Conservation (phyloP, 129 eudicot species). For the Ambrosia trifida region DNA sequence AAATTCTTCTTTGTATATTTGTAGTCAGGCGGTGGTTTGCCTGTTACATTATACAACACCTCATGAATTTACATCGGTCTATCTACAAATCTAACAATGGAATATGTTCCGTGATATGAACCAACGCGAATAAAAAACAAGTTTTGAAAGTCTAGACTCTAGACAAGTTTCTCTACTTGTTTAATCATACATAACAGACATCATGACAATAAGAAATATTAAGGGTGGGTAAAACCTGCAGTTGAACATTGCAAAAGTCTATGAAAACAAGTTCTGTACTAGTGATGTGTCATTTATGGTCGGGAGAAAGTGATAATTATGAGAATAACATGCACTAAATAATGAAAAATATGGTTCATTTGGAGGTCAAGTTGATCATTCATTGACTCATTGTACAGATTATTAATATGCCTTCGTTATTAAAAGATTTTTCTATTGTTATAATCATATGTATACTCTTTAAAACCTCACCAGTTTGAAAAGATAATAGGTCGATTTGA, state of each 20-base stretch:
- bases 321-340: not conserved
- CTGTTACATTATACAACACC: constrained; percentile 40
- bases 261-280: not conserved
- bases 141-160: not conserved
- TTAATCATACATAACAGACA: not conserved
- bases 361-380: too few relatives aligned
- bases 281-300: constrained; percentile 10
- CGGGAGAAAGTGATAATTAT: constrained; percentile 1
- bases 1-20: constrained; percentile 80
- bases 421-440: too few relatives aligned
- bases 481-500: too few relatives aligned
- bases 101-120: not conserved
- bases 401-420: too few relatives aligned
- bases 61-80: constrained; percentile 1
- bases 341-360: too few relatives aligned
- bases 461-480: too few relatives aligned
- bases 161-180: not conserved
- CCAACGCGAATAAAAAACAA: not conserved
- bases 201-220: constrained; percentile 3
- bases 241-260: not conserved
- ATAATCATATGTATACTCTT: too few relatives aligned
- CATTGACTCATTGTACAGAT: too few relatives aligned
- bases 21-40: constrained; percentile 84
- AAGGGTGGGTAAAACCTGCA: too few relatives aligned
- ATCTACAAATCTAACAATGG: not conserved